These are phyloP conservation scores for Pontederia paniculata DNA, from an alignment of 176 grass and related monocot genomes.

Conservation along the genomic window DNA sequence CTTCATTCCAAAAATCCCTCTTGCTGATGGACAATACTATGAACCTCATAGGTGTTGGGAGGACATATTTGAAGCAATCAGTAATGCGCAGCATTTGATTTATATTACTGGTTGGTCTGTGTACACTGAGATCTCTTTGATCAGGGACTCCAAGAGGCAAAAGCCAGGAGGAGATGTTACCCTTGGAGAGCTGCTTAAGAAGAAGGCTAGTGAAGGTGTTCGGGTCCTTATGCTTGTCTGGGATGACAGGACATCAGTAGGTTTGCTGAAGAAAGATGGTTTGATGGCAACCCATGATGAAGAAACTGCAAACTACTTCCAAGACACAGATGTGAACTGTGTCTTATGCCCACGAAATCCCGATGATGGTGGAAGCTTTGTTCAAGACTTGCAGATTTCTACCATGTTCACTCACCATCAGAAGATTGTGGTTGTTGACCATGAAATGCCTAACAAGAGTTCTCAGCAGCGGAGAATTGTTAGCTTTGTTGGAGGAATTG, in stretches of 20 bases:
- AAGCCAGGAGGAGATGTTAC: slow-evolving; percentile 49
- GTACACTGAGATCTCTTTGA: slow-evolving; percentile 65
- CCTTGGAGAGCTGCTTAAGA: slow-evolving; percentile 78
- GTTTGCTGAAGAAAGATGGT: slow-evolving; percentile 46
- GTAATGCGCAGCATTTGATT: slow-evolving; percentile 55
- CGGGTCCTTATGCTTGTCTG: slow-evolving; percentile 75
- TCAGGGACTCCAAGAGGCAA: slow-evolving; percentile 35
- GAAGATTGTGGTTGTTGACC: slow-evolving; percentile 77
- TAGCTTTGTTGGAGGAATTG: slow-evolving; percentile 76
- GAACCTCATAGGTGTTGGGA: slow-evolving; percentile 59
- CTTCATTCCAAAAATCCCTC: slow-evolving; percentile 71
- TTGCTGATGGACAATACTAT: slow-evolving; percentile 46
- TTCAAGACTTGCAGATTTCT: slow-evolving; percentile 57
- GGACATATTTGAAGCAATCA: slow-evolving; percentile 84
- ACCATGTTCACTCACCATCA: slow-evolving; percentile 81
- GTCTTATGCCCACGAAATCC: slow-evolving; percentile 81
- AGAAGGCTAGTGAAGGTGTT: slow-evolving; percentile 76
- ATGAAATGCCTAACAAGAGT: slow-evolving; percentile 54
- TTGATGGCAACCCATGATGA: slow-evolving; percentile 72
- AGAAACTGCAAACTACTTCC: slow-evolving; percentile 59
- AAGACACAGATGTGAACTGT: slow-evolving; percentile 42
- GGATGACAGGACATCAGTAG: slow-evolving; percentile 85
- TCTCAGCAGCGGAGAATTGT: slow-evolving; percentile 56
- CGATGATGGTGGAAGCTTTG: slow-evolving; percentile 39
- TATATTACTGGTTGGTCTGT: slow-evolving; percentile 89